These are phyloP conservation scores for Nakataea oryzae DNA, from an alignment of 2,329 filamentous ascomycete genomes.

Conservation along the genomic window DNA sequence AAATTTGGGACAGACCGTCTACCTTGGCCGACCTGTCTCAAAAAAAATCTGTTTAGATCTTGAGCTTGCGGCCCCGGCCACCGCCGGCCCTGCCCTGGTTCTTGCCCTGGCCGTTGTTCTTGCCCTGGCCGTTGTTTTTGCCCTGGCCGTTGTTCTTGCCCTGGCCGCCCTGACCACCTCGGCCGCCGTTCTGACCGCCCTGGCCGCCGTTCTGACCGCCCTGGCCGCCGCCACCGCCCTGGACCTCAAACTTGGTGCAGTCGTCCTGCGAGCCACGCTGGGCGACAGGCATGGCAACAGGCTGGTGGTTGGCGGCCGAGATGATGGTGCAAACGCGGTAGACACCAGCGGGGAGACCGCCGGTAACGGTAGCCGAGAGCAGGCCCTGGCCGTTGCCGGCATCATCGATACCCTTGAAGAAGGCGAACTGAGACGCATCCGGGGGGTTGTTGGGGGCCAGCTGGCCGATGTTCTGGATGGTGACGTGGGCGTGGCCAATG, in stretches of 20 bases:
- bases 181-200: not conserved
- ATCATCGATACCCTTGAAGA: slow-evolving; percentile 50
- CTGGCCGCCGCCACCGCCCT: too few species aligned
- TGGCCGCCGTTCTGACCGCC: not conserved
- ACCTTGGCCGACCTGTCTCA: not conserved
- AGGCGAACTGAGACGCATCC: slow-evolving; percentile 31
- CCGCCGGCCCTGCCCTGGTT: too few species aligned
- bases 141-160: not conserved
- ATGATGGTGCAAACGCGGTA: slow-evolving; percentile 43
- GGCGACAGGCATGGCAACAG: slow-evolving; percentile 46
- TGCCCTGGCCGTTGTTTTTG: not conserved
- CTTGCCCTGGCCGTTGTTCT: too few species aligned
- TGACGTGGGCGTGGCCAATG: slow-evolving; percentile 39
- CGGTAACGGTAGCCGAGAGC: slow-evolving; percentile 29
- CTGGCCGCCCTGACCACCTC: too few species aligned
- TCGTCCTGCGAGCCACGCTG: slow-evolving; percentile 44
- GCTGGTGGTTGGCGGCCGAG: slow-evolving; percentile 41
- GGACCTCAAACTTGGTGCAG: slow-evolving; percentile 36
- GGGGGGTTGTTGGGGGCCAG: slow-evolving; percentile 22
- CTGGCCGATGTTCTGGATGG: slow-evolving; percentile 32
- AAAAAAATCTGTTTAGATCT: not conserved
- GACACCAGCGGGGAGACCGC: slow-evolving; percentile 33
- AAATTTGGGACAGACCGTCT: not conserved
- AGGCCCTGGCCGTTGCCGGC: slow-evolving; percentile 32
- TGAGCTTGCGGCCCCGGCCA: not conserved